phyloP scores from a whole-genome alignment of 352 stramenopile species.

The Phytopythium cucurbitacearum region DNA sequence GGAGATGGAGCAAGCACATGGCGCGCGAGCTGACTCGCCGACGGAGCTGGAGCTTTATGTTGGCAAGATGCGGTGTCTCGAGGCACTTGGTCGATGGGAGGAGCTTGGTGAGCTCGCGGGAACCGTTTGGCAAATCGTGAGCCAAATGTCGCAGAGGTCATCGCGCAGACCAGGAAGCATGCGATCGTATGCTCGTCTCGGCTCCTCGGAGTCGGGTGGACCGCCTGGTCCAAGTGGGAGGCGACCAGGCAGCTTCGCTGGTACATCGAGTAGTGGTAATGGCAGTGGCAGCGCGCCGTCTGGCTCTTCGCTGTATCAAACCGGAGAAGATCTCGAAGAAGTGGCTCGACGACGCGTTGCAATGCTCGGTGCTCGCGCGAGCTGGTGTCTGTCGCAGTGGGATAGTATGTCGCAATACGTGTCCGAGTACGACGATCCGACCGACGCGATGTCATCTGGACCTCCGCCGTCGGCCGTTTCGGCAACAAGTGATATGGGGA shows the following conservation, averaged over 20 bases:
- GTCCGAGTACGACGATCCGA: constrained; percentile 23
- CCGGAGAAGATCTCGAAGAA: constrained; percentile 39
- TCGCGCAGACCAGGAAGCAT: background rate
- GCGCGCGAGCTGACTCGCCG: background rate
- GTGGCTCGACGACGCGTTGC: constrained; percentile 56
- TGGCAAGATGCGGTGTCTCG: constrained; percentile 97
- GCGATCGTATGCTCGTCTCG: background rate
- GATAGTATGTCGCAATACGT: constrained; percentile 82
- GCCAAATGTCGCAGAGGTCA: background rate
- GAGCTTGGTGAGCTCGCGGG: constrained; percentile 87
- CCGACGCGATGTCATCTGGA: background rate
- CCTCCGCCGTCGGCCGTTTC: constrained; percentile 1
- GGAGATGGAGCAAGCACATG: constrained; percentile 13
- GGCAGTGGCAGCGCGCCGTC: constrained; percentile 1
- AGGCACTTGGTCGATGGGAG: constrained; percentile 95
- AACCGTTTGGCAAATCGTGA: constrained; percentile 36
- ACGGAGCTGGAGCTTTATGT: constrained; percentile 86
- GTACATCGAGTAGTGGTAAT: constrained; percentile 22
- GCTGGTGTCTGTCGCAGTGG: constrained; percentile 83
- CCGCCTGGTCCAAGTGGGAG: constrained; percentile 1
- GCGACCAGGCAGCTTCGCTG: constrained; percentile 24
- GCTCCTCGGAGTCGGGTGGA: constrained; percentile 4
- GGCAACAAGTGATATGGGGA: constrained; percentile 16
- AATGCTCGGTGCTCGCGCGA: constrained; percentile 80
- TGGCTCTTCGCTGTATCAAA: constrained; percentile 5